A percentile compares a stretch with the other conserved stretches of the same genome.
phyloP scores from a whole-genome alignment of 345 rosid genomes.

The Eucalyptus pauciflora region DNA sequence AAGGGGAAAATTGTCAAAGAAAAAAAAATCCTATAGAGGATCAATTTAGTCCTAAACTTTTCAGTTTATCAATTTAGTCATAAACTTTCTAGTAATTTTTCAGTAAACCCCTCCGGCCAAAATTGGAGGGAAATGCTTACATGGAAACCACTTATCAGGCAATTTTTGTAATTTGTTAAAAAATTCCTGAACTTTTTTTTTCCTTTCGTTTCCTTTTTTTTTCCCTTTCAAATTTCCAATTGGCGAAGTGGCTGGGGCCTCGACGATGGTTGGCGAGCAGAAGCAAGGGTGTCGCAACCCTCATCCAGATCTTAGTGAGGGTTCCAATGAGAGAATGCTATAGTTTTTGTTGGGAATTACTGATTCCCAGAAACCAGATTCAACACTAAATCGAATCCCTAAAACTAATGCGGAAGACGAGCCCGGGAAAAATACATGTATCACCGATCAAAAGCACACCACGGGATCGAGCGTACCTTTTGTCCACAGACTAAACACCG shows the following conservation, averaged over 20 bases:
- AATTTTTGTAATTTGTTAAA: background rate
- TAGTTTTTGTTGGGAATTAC: too few relatives aligned
- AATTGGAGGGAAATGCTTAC: background rate
- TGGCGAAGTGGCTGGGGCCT: background rate
- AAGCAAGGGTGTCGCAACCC: background rate
- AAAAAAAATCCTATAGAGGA: too few relatives aligned
- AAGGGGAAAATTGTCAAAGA: background rate
- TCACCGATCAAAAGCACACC: too few relatives aligned
- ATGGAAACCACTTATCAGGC: rapidly evolving
- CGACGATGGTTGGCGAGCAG: rapidly evolving
- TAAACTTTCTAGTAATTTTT: background rate
- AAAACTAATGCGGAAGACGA: too few relatives aligned
- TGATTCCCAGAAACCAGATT: too few relatives aligned
- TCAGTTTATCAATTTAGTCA: background rate
- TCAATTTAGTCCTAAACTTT: too few relatives aligned
- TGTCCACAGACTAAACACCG: too few relatives aligned
- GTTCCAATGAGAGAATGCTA: background rate
- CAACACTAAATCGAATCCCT: too few relatives aligned
- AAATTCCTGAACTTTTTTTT: too few relatives aligned
- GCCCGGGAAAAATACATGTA: too few relatives aligned
- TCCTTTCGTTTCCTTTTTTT: rapidly evolving
- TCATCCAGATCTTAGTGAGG: background rate
- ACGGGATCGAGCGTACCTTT: too few relatives aligned
- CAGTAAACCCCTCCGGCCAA: background rate
- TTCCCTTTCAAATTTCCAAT: background rate